phyloP scores from a whole-genome alignment of 495 filamentous ascomycete species.

The Daldinia bambusicola region DNA sequence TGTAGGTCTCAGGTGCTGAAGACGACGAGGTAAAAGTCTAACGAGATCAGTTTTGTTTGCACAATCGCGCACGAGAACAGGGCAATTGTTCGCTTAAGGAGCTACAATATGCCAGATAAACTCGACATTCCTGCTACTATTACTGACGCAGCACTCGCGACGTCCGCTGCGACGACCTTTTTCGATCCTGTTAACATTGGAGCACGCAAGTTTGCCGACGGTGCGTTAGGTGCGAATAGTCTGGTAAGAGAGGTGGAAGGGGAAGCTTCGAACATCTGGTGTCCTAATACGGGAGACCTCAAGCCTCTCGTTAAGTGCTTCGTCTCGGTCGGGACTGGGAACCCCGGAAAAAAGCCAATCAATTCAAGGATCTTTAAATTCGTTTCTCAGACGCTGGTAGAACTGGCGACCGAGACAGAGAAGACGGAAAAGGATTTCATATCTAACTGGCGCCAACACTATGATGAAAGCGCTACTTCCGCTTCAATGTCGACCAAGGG shows the following conservation, averaged over 20 bases:
- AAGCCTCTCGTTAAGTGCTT: slow-evolving; percentile 14
- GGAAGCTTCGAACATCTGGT: slow-evolving; percentile 6
- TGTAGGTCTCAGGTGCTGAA: background rate
- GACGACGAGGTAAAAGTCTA: background rate
- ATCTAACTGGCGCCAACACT: background rate
- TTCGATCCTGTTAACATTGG: background rate
- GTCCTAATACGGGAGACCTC: slow-evolving; percentile 1
- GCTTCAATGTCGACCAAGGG: background rate
- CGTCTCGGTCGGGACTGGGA: slow-evolving; percentile 12
- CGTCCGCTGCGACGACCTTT: background rate
- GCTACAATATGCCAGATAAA: background rate
- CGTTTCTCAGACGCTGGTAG: background rate
- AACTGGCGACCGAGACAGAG: background rate
- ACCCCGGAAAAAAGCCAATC: slow-evolving; percentile 3
- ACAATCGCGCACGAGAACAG: background rate
- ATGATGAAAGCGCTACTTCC: background rate
- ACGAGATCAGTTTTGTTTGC: background rate
- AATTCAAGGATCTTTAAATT: background rate
- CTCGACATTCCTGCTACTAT: background rate
- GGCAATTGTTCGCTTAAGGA: background rate
- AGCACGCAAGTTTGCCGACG: background rate
- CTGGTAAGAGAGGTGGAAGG: slow-evolving; percentile 4
- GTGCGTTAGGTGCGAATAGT: background rate
- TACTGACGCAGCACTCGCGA: background rate
- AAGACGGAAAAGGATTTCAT: background rate